Base-by-base conservation (phyloP, 257 asterid species). In the Gentiana macrophylla region DNA sequence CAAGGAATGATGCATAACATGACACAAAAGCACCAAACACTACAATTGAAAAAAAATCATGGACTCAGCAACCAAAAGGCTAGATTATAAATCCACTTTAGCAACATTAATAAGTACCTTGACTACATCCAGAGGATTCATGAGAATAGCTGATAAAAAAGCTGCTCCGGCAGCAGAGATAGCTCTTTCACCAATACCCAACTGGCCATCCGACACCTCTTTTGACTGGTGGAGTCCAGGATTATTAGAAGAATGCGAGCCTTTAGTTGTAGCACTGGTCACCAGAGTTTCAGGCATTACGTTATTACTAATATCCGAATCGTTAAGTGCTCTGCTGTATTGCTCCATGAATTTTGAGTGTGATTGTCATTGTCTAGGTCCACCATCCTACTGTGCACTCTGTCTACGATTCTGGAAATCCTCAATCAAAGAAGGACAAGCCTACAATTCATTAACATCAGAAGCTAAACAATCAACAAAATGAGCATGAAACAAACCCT, bases 161-260 rank as follows among this genome's bases (percentile, higher is more conserved):
- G 98, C 96, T 3, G 98, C 94, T 64, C 98, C 98, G 11, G 84
- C 94, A 5, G 98, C 98, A 65, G 98, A 87, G 41, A 86, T 55
- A 34, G 91, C 81, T 38, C 91, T 80, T 67, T 73, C 94, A 4
- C 66, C 15, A n/a, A 84, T 46, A 60, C 91, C 80, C 66, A 90
- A 60, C 13, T 79, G 65, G 45, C 12, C 63, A 65, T 66, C 71
- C 10, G 71, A 50, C 53, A 75, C 37, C 11, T 43, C 38, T 65
- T 9, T 71, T 41, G 65, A 24, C 35, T 38, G 57, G 36, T 52
- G 69, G 45, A 54, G 55, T 48, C 48, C 63, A 46, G 62, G 49
- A 68, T 64, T 72, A 46, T 73, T 68, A 37, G 65, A 53, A 43
- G 65, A 53, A 49, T 47, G 66, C 33, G 81, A 53, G 43, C 73